Base-by-base conservation (phyloP, 2,329 filamentous ascomycete species). In the Trichoderma asperellum region DNA sequence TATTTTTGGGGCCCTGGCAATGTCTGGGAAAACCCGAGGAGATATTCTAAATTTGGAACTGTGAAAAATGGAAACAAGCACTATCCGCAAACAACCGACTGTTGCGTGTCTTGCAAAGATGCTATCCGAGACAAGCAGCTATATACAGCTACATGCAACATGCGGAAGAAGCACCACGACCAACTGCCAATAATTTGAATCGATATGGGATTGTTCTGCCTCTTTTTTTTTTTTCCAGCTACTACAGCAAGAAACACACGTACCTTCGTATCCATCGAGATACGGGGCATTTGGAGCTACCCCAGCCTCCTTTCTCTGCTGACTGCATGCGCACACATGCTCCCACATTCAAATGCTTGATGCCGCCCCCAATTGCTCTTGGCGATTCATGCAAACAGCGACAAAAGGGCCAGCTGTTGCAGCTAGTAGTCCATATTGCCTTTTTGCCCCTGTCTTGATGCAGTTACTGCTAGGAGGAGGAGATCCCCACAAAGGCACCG, bases 371-470 rank as follows among this genome's bases (percentile, higher is more conserved):
- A 49, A 49, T 49, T 21, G n/a, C n/a, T 21, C 21, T 10, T 40
- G 56, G 56, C 56, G 56, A 58, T 35, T 58, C 56, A 58, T 58
- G 56, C 56, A 58, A 58, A 58, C 29, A 21, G 56, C 27, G 14
- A 32, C 52, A 55, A 55, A 32, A 32, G 52, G 52, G 24, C 52
- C 21, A 6, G 21, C 27, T 27, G 5, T 27, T 53, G 52, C 52
- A 43, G 40, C 37, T 16, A n/a, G 40, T 43, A 8, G 40, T 43
- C 40, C 40, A 55, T 55, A 18, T 32, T 32, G 21, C 21, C 52
- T 32, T 32, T 58, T 32, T 58, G 32, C 34, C 32, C 56, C 52
- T 49, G 43, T 18, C 43, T 18, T 8, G 18, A 11, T 2, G 35
- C 35, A 37, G 35, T 12, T 37, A 37, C 10, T 37, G 12, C 35